Conservation (phyloP, 352 stramenopile genomes). For the Globisporangium yorkense region DNA sequence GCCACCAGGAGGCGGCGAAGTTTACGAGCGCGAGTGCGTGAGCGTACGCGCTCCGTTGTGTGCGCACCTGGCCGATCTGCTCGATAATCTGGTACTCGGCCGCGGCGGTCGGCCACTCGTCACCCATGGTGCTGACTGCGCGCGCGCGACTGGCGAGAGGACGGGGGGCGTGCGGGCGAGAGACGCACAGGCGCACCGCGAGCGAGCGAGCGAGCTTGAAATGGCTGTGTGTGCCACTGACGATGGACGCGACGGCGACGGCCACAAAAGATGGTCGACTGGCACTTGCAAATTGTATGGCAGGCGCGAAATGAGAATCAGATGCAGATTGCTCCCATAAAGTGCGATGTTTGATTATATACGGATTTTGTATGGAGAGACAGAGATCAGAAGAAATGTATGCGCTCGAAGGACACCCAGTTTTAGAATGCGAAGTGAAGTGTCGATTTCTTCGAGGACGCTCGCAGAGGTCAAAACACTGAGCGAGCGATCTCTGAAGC, state of each 20-base stretch:
- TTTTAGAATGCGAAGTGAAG: no score
- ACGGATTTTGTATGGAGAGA: no score
- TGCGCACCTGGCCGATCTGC: slow-evolving; percentile 76
- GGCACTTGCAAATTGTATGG: background rate
- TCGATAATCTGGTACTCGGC: slow-evolving; percentile 88
- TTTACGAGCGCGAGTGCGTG: background rate
- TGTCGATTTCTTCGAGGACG: no score
- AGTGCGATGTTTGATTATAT: background rate
- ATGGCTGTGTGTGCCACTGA: background rate
- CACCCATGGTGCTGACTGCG: slow-evolving; percentile 39
- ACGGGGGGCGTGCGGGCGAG: background rate
- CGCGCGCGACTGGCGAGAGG: background rate
- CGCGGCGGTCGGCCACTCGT: slow-evolving; percentile 82
- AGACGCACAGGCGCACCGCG: background rate
- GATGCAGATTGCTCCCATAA: no score
- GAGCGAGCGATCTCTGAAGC: no score
- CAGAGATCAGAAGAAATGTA: no score
- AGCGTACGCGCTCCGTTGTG: background rate
- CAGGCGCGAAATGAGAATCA: background rate
- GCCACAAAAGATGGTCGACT: background rate
- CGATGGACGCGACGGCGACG: background rate
- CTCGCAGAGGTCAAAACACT: no score
- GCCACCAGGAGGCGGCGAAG: slow-evolving; percentile 1
- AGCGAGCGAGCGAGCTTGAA: background rate
- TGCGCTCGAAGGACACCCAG: no score